Evolutionary conservation across 108 stramenopile genomes (phyloP).

Genomic region (Cyclotella kingstonii): DNA sequence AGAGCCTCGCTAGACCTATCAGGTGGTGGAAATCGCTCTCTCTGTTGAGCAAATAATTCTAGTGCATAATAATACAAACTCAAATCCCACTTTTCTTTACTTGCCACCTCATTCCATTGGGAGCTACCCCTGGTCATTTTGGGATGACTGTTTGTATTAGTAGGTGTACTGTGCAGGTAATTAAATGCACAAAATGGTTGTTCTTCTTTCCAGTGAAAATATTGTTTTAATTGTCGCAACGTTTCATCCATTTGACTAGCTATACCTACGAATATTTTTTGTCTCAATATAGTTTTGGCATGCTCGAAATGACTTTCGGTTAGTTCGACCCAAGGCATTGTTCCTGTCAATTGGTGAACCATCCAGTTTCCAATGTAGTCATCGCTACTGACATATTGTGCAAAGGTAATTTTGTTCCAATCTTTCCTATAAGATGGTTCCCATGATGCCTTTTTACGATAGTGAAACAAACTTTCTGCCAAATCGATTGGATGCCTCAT

Average conservation of each 20-base stretch:
- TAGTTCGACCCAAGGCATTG: constrained; percentile 35
- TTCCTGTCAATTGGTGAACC: constrained; percentile 33
- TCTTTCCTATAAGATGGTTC: constrained; percentile 30
- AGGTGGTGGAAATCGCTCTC: constrained; percentile 13
- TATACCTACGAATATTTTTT: constrained; percentile 35
- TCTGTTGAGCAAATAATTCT: constrained; percentile 24
- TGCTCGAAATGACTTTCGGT: constrained; percentile 23
- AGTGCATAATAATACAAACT: constrained; percentile 26
- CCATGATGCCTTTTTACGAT: constrained; percentile 40
- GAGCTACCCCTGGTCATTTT: constrained; percentile 7
- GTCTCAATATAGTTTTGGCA: constrained; percentile 20
- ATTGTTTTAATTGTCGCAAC: constrained; percentile 19
- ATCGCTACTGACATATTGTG: constrained; percentile 19
- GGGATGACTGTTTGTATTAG: constrained; percentile 19
- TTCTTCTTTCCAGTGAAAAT: constrained; percentile 32
- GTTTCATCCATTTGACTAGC: constrained; percentile 35
- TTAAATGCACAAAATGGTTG: constrained; percentile 14
- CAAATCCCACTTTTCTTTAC: constrained; percentile 28
- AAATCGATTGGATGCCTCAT: constrained; percentile 37
- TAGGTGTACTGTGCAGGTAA: constrained; percentile 6
- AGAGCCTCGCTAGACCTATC: background rate
- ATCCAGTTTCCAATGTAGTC: constrained; percentile 36
- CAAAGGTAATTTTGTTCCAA: constrained; percentile 30
- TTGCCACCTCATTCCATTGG: constrained; percentile 10
- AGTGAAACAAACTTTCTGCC: constrained; percentile 34